A percentile compares a stretch with the other conserved stretches of the same genome.
These are phyloP conservation scores for Mortierella sp. DNA, from an alignment of 371 early-diverging fungal species.

Conservation along the genomic window DNA sequence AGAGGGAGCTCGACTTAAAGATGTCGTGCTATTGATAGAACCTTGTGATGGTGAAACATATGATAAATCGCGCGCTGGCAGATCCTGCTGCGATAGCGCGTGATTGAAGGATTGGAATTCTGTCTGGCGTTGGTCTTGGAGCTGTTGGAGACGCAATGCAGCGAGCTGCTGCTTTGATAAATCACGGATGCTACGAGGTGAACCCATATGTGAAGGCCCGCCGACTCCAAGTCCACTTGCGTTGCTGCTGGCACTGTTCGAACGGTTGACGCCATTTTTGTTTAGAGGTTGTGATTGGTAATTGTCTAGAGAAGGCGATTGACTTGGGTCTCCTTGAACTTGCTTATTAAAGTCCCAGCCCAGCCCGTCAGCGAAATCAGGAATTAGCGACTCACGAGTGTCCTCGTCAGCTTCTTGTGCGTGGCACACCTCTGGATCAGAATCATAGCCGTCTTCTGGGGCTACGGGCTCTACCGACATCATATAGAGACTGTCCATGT, in stretches of 20 bases:
- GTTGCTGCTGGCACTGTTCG: conserved; percentile 51
- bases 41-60: conserved; percentile 7
- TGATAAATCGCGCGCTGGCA: not conserved
- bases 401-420: conserved; percentile 17
- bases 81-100: conserved; percentile 25
- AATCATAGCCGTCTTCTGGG: conserved; percentile 41
- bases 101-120: conserved; percentile 4
- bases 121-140: conserved; percentile 23
- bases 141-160: conserved; percentile 23
- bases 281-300: conserved; percentile 9
- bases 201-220: conserved; percentile 15
- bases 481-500: conserved; percentile 42
- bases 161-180: conserved; percentile 27
- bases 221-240: conserved; percentile 27
- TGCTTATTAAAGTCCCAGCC: conserved; percentile 41
- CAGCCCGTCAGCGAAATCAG: conserved; percentile 50
- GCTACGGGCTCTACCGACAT: conserved; percentile 12
- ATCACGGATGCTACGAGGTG: conserved; percentile 41
- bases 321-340: conserved; percentile 3
- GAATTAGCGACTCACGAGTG: conserved; percentile 11
- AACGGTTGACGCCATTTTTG: conserved; percentile 37
- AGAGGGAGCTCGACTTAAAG: conserved; percentile 6
- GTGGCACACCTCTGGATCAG: conserved; percentile 48
- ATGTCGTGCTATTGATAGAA: conserved; percentile 3
- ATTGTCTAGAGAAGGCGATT: conserved; percentile 19